Evolutionary conservation across 306 rosid species (phyloP), one percentile per base, ranked within the genome.

Genomic region (Ormosia emarginata): DNA sequence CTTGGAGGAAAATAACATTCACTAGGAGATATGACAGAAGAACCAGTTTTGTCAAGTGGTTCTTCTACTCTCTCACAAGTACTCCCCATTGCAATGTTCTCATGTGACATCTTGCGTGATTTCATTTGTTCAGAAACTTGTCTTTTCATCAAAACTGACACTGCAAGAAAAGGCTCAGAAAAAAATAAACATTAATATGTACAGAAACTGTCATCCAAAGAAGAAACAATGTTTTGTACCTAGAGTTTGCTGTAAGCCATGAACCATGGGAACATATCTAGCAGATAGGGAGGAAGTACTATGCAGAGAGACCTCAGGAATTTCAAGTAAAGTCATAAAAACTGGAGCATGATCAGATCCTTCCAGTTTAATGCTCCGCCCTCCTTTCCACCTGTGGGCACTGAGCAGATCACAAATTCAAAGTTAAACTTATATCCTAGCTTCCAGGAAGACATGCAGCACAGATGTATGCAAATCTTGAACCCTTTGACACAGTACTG

Each of bases 291-390:
- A 74, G 30, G 98, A 93, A 61, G 97, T 92, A 79, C 85, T 93
- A 80, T 95, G 99, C 69, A 79, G 86, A 72, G 87, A 71, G 71
- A 83, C 83, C 34, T 84, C 87, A 30, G 94, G 97, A 67, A 93
- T 84, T 87, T 90, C 97, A 64, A 77, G 63, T 29, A 95, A 89
- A 68, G 83, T 85, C 62, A 87, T 41, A 82, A 61, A 89, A 87
- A 95, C 96, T 3, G 99, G 98, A 80, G 99, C 99, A 86, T 95
- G 99, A 85, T 95, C 98, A 41, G 99, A 95, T 67, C 98, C 98
- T 90, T 95, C 97, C 49, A 94, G 88, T 80, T 92, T 95, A 77
- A 84, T 30, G 75, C 88, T 88, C 65, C 75, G 92, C 55, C 93
- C 94, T 83, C 83, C 98, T 82, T 95, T 95, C 98, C 98, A 92